phyloP scores from a whole-genome alignment of 2,329 filamentous ascomycete genomes.

The Botrytis squamosa region DNA sequence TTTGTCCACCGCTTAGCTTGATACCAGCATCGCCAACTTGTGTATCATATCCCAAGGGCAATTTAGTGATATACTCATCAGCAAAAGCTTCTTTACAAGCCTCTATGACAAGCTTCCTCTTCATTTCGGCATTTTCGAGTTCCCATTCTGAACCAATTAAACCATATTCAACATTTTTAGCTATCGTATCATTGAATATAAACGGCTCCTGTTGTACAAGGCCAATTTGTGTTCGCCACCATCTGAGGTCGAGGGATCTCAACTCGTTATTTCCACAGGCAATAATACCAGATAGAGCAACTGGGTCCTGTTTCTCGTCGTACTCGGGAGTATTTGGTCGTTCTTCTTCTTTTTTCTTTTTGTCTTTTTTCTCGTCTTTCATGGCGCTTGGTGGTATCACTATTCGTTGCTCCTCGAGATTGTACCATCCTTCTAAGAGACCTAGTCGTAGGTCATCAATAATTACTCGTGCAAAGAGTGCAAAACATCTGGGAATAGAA shows the following conservation, averaged over 20 bases:
- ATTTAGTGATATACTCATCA: constrained; percentile 64
- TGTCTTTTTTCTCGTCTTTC: constrained; percentile 40
- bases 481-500: not conserved
- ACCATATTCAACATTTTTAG: constrained; percentile 61
- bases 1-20: constrained; percentile 76
- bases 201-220: constrained; percentile 69
- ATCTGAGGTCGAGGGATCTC: constrained; percentile 60
- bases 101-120: constrained; percentile 58
- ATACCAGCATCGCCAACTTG: constrained; percentile 74
- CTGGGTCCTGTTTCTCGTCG: constrained; percentile 30
- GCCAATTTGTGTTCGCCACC: constrained; percentile 59
- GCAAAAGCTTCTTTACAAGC: constrained; percentile 68
- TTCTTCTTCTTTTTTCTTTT: constrained; percentile 41
- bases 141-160: constrained; percentile 54
- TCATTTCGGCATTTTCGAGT: constrained; percentile 52
- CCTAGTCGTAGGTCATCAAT: constrained; percentile 16
- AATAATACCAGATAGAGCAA: constrained; percentile 54
- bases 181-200: constrained; percentile 65
- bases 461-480: not conserved
- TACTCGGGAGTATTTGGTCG: constrained; percentile 28
- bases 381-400: constrained; percentile 20
- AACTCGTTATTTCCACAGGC: constrained; percentile 54
- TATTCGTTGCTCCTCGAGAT: constrained; percentile 24
- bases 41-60: constrained; percentile 68
- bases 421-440: constrained; percentile 46